Evolutionary conservation across 257 asterid genomes (phyloP).

Genomic region (Gentiana straminea): DNA sequence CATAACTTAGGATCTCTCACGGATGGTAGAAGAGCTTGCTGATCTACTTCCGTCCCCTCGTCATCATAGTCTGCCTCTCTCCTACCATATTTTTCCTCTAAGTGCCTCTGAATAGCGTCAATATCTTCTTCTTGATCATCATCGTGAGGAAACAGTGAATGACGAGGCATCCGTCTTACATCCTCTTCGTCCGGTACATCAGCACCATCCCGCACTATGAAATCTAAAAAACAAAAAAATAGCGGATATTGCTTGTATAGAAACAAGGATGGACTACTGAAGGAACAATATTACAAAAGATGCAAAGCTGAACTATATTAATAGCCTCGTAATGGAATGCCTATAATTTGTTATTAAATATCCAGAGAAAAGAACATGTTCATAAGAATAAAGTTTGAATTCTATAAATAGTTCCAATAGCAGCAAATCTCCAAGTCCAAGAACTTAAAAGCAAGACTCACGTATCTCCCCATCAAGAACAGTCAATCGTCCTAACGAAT

Average conservation of each 20-base stretch:
- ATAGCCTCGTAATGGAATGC: too few relatives aligned
- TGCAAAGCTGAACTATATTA: too few relatives aligned
- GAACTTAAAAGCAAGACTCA: too few relatives aligned
- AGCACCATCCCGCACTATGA: constrained; percentile 53
- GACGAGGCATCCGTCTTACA: constrained; percentile 50
- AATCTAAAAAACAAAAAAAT: constrained; percentile 38
- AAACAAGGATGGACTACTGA: too few relatives aligned
- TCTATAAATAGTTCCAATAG: too few relatives aligned
- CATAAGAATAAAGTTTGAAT: too few relatives aligned
- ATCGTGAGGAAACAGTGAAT: constrained; percentile 73
- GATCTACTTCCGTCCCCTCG: constrained; percentile 94
- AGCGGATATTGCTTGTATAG: background rate
- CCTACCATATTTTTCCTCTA: constrained; percentile 64
- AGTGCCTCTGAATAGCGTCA: constrained; percentile 65
- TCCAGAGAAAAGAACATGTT: too few relatives aligned
- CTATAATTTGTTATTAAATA: too few relatives aligned
- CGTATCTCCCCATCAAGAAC: too few relatives aligned
- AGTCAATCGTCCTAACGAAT: too few relatives aligned
- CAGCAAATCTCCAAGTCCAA: too few relatives aligned
- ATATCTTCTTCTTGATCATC: constrained; percentile 82
- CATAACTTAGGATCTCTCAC: constrained; percentile 94
- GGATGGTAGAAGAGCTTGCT: constrained; percentile 93
- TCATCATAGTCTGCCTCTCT: constrained; percentile 71
- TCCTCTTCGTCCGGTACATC: constrained; percentile 77
- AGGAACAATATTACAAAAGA: too few relatives aligned